phyloP scores from a whole-genome alignment of 164 flowering plant species.

The Echeveria elegans region DNA sequence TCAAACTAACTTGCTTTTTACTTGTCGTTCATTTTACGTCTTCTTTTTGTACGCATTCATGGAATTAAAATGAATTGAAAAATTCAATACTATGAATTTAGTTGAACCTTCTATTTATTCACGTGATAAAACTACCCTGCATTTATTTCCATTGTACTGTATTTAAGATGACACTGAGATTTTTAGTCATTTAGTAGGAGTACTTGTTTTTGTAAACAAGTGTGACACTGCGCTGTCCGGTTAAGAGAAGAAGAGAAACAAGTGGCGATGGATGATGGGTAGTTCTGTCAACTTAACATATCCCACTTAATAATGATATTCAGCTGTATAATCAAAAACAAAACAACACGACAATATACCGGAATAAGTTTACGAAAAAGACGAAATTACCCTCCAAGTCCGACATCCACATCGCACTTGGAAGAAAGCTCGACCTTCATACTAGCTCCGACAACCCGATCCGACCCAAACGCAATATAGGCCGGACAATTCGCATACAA shows the following conservation, averaged over 20 bases:
- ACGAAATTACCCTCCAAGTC: not conserved
- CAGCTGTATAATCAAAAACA: not conserved
- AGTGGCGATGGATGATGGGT: not conserved
- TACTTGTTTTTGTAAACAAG: too few relatives aligned
- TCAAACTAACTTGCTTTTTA: not conserved
- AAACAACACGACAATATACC: too few relatives aligned
- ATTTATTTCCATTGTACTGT: not conserved
- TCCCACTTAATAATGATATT: not conserved
- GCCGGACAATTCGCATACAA: conserved; percentile 1
- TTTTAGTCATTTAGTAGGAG: too few relatives aligned
- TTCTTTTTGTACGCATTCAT: not conserved
- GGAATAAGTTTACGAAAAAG: too few relatives aligned
- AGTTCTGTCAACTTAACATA: not conserved
- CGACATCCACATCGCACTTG: not conserved
- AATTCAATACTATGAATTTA: not conserved
- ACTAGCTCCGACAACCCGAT: not conserved
- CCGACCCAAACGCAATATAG: not conserved
- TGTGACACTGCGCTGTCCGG: not conserved
- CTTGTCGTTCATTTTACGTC: not conserved
- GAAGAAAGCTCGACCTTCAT: not conserved
- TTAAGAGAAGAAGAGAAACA: not conserved
- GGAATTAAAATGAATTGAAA: not conserved
- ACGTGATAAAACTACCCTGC: too few relatives aligned
- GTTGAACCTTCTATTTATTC: too few relatives aligned
- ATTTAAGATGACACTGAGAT: not conserved